These are phyloP conservation scores for Colletotrichum liaoningense DNA, from an alignment of 2,329 filamentous ascomycete genomes.

Conservation along the genomic window DNA sequence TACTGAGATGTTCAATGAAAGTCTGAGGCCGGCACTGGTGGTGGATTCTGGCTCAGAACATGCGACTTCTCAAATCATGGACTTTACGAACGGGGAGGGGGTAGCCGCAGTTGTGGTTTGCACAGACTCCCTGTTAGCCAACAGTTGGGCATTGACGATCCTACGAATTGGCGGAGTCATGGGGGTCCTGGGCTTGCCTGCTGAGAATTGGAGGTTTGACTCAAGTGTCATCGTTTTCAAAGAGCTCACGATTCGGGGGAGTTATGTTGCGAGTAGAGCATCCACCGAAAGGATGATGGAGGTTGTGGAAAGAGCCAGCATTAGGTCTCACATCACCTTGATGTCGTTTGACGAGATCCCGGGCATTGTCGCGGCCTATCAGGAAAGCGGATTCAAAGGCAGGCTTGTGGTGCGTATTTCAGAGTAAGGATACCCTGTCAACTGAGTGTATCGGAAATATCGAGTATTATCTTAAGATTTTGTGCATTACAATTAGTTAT, in stretches of 20 bases:
- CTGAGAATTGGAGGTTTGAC: constrained; percentile 47
- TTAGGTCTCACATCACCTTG: constrained; percentile 43
- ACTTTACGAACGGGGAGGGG: constrained; percentile 45
- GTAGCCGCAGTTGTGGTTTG: constrained; percentile 46
- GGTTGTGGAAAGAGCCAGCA: constrained; percentile 39
- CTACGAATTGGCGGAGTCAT: constrained; percentile 44
- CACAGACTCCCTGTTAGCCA: constrained; percentile 45
- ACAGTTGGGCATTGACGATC: constrained; percentile 43
- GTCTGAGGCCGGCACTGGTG: constrained; percentile 42
- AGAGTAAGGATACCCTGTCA: background rate
- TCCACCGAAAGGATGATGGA: constrained; percentile 46
- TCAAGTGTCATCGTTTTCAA: constrained; percentile 43
- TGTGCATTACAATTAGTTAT: too few relatives aligned
- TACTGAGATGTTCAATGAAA: constrained; percentile 37
- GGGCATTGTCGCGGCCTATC: constrained; percentile 42
- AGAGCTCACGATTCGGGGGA: constrained; percentile 45
- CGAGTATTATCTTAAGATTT: background rate
- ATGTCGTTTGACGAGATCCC: constrained; percentile 43
- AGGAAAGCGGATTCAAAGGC: constrained; percentile 43
- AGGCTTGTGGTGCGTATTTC: constrained; percentile 44
- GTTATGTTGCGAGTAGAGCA: constrained; percentile 45
- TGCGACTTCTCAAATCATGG: constrained; percentile 38
- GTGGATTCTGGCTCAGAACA: constrained; percentile 40
- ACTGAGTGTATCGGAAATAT: background rate
- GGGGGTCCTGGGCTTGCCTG: constrained; percentile 45